Conservation (phyloP, 2,329 filamentous ascomycete species). For the Elsinoe necatrix region DNA sequence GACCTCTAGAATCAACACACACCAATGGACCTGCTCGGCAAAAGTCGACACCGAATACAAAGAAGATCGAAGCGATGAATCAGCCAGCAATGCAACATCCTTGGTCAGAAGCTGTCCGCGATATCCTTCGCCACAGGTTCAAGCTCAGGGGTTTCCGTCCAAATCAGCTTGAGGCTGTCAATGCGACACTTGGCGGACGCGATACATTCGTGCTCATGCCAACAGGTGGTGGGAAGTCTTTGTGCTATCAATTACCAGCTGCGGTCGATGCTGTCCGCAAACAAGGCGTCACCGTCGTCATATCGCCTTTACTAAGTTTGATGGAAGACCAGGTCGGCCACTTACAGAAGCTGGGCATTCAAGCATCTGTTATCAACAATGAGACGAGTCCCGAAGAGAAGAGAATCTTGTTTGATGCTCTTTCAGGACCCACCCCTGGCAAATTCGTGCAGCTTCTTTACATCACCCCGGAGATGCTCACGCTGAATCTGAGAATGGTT, state of each 20-base stretch:
- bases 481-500: conserved; percentile 64
- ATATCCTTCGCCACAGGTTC: conserved; percentile 73
- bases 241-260: conserved; percentile 92
- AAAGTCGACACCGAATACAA: conserved; percentile 17
- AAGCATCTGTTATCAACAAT: conserved; percentile 74
- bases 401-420: conserved; percentile 54
- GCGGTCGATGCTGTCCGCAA: conserved; percentile 75
- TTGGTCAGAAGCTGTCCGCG: conserved; percentile 82
- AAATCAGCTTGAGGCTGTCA: conserved; percentile 92
- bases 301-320: conserved; percentile 88
- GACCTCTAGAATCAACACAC: conserved; percentile 12
- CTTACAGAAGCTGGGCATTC: conserved; percentile 63
- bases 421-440: conserved; percentile 59
- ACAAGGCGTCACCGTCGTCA: conserved; percentile 77
- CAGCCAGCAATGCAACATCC: conserved; percentile 49
- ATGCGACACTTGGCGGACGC: conserved; percentile 76
- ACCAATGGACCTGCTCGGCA: conserved; percentile 7
- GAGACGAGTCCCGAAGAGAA: conserved; percentile 59
- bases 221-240: conserved; percentile 89
- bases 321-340: conserved; percentile 97
- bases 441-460: conserved; percentile 80
- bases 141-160: conserved; percentile 77
- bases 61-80: conserved; percentile 21
- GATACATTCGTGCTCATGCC: conserved; percentile 97
- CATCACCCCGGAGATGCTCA: conserved; percentile 94